Evolutionary conservation across 2,329 filamentous ascomycete species (phyloP), one percentile per base, ranked within the genome.

Genomic region (Apiospora rasikravindrae): DNA sequence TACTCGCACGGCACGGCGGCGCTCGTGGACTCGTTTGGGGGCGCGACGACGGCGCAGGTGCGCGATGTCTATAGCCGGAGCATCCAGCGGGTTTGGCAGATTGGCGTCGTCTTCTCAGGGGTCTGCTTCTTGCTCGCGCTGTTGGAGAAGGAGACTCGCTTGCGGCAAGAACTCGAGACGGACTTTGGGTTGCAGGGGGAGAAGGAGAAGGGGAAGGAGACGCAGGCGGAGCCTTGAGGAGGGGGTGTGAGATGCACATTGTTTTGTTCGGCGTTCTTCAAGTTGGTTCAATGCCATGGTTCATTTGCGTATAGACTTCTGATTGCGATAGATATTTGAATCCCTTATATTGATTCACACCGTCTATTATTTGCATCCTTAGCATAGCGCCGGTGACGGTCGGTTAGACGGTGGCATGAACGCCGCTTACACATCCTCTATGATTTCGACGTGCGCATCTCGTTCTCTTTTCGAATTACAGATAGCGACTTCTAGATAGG

Each of bases 151-250:
- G 77, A 83, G 72, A 72, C 83, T 16, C 77, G 80, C 73, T 75
- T 85, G 74, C 75, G 82, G 61, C 80, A 78, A 16, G 79, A 81
- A 29, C 74, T 85, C 49, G 80, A 84, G 68, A 84, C 82, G 0
- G 79, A 81, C n/a, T 85, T 80, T 75, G 83, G 83, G 0, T 73
- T 85, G 2, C 29, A 37, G 53, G 80, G 82, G 72, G 76, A 79
- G 33, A 64, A 83, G 72, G 76, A 79, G 29, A 61, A 61, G n/a
- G n/a, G n/a, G 57, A 61, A 22, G 29, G 29, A 61, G 16, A 1
- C 26, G 13, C 53, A 61, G 16, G 53, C 16, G 53, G 53, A 16
- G 19, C 53, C 53, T 22, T 61, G 53, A 61, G 29, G 6, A 6
- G 51, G 26, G 26, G 14, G 4, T 3, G n/a, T n/a, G 7, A 8